Evolutionary conservation across 208 protist genomes (phyloP).

Genomic region (Trypanosoma vivax): DNA sequence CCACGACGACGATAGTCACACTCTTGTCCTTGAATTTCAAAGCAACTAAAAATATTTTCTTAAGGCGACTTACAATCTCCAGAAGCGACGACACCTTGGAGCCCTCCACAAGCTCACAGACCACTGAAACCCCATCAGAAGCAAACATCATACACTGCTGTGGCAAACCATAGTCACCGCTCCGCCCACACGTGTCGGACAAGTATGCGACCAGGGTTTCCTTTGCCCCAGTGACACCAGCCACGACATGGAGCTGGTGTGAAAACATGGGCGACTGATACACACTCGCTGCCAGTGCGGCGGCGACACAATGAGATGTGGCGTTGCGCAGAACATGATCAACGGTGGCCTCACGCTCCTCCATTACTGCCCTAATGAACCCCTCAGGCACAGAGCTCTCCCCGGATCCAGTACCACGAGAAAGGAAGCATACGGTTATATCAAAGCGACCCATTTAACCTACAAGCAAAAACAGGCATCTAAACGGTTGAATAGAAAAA

Average conservation of each 20-base stretch:
- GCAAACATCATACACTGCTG: slow-evolving; percentile 60
- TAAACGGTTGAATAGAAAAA: slow-evolving; percentile 4
- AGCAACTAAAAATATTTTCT: slow-evolving; percentile 16
- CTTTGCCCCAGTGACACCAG: slow-evolving; percentile 8
- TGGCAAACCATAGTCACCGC: slow-evolving; percentile 1
- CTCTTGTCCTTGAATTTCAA: slow-evolving; percentile 10
- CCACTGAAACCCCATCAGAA: slow-evolving; percentile 30
- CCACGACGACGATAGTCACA: slow-evolving; percentile 12
- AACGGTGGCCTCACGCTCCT: slow-evolving; percentile 12
- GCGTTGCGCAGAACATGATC: slow-evolving; percentile 35
- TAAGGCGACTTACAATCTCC: slow-evolving; percentile 8
- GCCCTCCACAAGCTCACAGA: slow-evolving; percentile 21
- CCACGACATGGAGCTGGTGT: slow-evolving; percentile 30
- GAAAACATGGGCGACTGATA: slow-evolving; percentile 24
- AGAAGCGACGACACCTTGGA: slow-evolving; percentile 13
- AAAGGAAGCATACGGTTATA: slow-evolving; percentile 39
- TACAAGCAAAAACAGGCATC: neutral
- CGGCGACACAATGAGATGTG: slow-evolving; percentile 35
- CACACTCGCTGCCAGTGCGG: slow-evolving; percentile 24
- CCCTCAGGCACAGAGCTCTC: slow-evolving; percentile 11
- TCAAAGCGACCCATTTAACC: slow-evolving; percentile 33
- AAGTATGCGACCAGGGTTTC: slow-evolving; percentile 5
- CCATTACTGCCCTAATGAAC: slow-evolving; percentile 20
- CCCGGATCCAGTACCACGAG: slow-evolving; percentile 1
- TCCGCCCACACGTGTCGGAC: neutral